Base-by-base conservation (phyloP, 2,329 filamentous ascomycete genomes). In the Fusarium aywerte region DNA sequence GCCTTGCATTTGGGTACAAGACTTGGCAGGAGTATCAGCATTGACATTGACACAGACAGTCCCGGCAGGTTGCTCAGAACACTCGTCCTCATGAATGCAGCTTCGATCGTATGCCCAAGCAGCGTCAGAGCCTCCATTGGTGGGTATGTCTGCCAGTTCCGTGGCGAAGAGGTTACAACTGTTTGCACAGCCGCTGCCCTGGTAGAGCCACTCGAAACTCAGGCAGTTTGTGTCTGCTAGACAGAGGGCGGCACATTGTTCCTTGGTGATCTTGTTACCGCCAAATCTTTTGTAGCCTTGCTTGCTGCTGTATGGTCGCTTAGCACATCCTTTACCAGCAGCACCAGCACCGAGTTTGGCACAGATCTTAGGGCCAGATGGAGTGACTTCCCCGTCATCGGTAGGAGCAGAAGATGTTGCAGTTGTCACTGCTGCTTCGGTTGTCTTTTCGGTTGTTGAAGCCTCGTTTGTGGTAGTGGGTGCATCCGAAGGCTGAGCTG, bases 191-290 rank as follows among this genome's bases (percentile, higher is more conserved):
- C 58, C 56, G 18, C 56, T 68, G n/a, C 44, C 53, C 4, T 16
- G 31, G n/a, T 58, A 66, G 7, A 44, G 18, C 68, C 68, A 70
- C 11, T 71, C 63, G 39, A 71, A 71, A 11, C 65, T 67, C n/a
- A 64, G 53, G 3, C 69, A 71, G 3, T 55, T 52, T 1, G 49
- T 32, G 10, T 71, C 69, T 2, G 35, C 33, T 6, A 71, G 53
- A 8, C 69, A 71, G 4, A 71, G 61, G 1, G 69, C 58, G 2
- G 60, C 69, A 11, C 69, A 71, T 18, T 71, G 64, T 2, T 70
- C 58, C 11, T 58, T 58, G 5, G 50, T 58, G 21, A 71, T 68
- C 20, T 55, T 62, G 16, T 55, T 68, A 21, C 25, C 56, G 0
- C 50, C 55, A 4, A 57, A 68, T 4, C 49, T 39, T 21, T 68